Evolutionary conservation across 1,284 basidiomycete species (phyloP).

Genomic region (Serendipita sp.): DNA sequence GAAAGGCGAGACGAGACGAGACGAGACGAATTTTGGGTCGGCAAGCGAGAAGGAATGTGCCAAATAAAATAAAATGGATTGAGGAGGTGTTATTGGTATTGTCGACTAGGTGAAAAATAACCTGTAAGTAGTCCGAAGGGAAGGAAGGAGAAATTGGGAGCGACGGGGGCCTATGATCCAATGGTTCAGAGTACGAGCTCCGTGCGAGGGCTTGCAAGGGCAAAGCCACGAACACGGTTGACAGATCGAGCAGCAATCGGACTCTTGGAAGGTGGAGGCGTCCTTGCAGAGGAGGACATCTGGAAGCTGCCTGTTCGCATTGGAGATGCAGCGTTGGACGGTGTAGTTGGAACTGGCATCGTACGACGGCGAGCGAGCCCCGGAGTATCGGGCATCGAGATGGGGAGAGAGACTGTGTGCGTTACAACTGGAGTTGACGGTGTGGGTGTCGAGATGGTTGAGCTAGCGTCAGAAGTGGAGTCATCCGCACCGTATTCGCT

Average conservation of each 20-base stretch:
- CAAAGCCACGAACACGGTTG: slow-evolving; percentile 3
- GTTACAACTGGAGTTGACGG: not conserved
- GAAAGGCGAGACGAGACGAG: too few relatives aligned
- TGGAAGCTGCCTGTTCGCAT: slow-evolving; percentile 1
- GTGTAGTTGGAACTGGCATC: not conserved
- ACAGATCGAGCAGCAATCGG: not conserved
- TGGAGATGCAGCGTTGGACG: not conserved
- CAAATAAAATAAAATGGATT: too few relatives aligned
- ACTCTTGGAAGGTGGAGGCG: not conserved
- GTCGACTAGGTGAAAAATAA: too few relatives aligned
- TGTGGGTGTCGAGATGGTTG: not conserved
- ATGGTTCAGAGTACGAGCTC: slow-evolving; percentile 3
- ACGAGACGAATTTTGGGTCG: too few relatives aligned
- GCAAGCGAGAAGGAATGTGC: too few relatives aligned
- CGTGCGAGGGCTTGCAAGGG: not conserved
- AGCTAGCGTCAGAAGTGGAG: not conserved
- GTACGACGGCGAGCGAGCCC: not conserved
- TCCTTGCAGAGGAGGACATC: not conserved
- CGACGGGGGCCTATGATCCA: not conserved
- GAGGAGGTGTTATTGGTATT: too few relatives aligned
- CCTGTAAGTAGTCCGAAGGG: too few relatives aligned
- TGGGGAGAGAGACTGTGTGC: not conserved
- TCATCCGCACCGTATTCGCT: not conserved
- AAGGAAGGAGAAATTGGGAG: too few relatives aligned
- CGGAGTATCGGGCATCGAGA: not conserved